Evolutionary conservation across 2,329 filamentous ascomycete genomes (phyloP).

Genomic region (Botrytis fragariae): DNA sequence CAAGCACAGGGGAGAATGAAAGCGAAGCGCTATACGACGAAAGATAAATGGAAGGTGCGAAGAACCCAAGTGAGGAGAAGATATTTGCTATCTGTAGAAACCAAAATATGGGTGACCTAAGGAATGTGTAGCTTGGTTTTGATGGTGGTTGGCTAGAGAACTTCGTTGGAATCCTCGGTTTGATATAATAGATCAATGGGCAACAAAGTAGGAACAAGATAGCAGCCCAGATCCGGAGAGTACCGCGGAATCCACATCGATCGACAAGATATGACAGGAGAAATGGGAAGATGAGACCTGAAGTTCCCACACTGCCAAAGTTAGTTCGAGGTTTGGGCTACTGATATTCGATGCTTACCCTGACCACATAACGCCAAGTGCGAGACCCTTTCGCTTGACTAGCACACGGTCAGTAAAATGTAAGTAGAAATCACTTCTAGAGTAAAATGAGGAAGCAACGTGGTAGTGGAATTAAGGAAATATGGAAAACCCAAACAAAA

Average conservation of each 20-base stretch:
- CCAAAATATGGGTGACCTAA: conserved; percentile 47
- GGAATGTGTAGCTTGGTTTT: conserved; percentile 39
- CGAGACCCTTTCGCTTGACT: conserved; percentile 45
- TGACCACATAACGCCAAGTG: conserved; percentile 50
- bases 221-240: conserved; percentile 43
- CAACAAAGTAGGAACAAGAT: conserved; percentile 41
- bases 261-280: conserved; percentile 43
- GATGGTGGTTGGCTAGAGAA: conserved; percentile 10
- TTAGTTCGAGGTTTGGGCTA: not conserved
- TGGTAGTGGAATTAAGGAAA: not conserved
- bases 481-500: not conserved
- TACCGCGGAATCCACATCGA: conserved; percentile 41
- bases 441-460: not conserved
- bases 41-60: conserved; percentile 54
- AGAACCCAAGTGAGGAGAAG: conserved; percentile 53
- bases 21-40: conserved; percentile 48
- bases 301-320: conserved; percentile 21
- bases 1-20: conserved; percentile 41
- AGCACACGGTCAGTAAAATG: not conserved
- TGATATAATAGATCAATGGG: conserved; percentile 55
- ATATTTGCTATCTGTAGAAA: conserved; percentile 51
- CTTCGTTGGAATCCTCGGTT: conserved; percentile 49
- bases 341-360: conserved; percentile 20
- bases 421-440: too few relatives aligned
- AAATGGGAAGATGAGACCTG: conserved; percentile 39